phyloP scores from a whole-genome alignment of 768 basidiomycete genomes.

The Mycena olivaceomarginata region DNA sequence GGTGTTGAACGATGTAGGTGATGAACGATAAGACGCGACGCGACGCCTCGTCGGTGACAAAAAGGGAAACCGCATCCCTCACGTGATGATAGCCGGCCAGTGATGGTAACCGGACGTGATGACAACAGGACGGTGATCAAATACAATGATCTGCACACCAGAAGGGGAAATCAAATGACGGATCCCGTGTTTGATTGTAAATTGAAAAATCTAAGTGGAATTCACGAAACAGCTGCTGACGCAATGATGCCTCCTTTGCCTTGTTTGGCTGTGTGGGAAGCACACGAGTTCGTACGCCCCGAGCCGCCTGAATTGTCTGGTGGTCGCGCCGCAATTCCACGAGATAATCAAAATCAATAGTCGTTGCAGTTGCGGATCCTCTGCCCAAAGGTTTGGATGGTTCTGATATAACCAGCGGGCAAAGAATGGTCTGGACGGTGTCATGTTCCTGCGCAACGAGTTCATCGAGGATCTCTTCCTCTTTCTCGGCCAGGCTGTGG shows the following conservation, averaged over 20 bases:
- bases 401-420: conserved; percentile 2
- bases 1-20: too few relatives aligned
- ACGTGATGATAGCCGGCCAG: too few relatives aligned
- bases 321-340: conserved; percentile 36
- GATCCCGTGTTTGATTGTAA: too few relatives aligned
- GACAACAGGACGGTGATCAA: too few relatives aligned
- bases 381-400: conserved; percentile 20
- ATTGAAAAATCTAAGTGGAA: conserved; percentile 10
- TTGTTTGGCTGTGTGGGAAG: conserved; percentile 1
- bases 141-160: too few relatives aligned
- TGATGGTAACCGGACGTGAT: too few relatives aligned
- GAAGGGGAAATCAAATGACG: too few relatives aligned
- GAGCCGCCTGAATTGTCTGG: conserved; percentile 39
- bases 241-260: conserved; percentile 8
- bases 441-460: not conserved
- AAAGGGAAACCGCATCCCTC: too few relatives aligned
- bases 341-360: conserved; percentile 28
- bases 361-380: not conserved
- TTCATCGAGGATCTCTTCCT: conserved; percentile 12
- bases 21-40: too few relatives aligned
- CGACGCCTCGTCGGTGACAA: too few relatives aligned
- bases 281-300: conserved; percentile 25
- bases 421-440: not conserved
- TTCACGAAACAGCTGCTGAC: conserved; percentile 26
- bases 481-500: not conserved